Conservation (phyloP, 2,329 filamentous ascomycete genomes). For the Elsinoe arachidis region DNA sequence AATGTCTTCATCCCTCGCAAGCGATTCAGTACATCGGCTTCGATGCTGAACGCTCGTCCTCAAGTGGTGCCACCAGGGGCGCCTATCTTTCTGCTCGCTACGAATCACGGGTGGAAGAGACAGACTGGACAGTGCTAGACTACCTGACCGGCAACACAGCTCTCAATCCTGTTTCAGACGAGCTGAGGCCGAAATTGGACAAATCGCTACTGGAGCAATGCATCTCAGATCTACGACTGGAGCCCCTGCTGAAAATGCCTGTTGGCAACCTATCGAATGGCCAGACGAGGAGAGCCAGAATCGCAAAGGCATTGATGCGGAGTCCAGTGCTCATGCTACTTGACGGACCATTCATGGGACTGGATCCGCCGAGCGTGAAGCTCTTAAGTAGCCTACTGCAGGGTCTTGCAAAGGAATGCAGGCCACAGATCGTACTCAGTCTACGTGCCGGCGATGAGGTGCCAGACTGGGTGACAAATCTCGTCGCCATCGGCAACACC, state of each 20-base stretch:
- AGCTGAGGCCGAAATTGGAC: conserved; percentile 34
- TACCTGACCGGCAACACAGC: conserved; percentile 76
- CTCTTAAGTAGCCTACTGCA: conserved; percentile 63
- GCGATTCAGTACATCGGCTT: conserved; percentile 90
- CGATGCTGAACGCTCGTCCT: conserved; percentile 57
- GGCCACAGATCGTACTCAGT: conserved; percentile 66
- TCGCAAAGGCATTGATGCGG: conserved; percentile 74
- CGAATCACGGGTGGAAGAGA: conserved; percentile 76
- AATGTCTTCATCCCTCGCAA: conserved; percentile 48
- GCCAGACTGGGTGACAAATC: conserved; percentile 82
- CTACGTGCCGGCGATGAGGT: conserved; percentile 78
- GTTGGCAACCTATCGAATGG: conserved; percentile 90
- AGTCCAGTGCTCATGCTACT: conserved; percentile 73
- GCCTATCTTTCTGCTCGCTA: conserved; percentile 85
- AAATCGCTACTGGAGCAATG: conserved; percentile 53
- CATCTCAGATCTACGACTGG: conserved; percentile 60
- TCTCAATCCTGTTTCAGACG: conserved; percentile 59
- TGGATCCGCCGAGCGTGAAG: conserved; percentile 74
- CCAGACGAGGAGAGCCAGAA: conserved; percentile 76
- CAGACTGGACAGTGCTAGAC: conserved; percentile 75
- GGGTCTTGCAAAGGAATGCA: conserved; percentile 55
- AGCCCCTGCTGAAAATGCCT: conserved; percentile 64
- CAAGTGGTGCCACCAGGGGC: conserved; percentile 52
- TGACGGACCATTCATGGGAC: conserved; percentile 93
- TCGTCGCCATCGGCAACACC: conserved; percentile 62